Evolutionary conservation across 768 basidiomycete species (phyloP).

Genomic region (Hysterangium stoloniferum): DNA sequence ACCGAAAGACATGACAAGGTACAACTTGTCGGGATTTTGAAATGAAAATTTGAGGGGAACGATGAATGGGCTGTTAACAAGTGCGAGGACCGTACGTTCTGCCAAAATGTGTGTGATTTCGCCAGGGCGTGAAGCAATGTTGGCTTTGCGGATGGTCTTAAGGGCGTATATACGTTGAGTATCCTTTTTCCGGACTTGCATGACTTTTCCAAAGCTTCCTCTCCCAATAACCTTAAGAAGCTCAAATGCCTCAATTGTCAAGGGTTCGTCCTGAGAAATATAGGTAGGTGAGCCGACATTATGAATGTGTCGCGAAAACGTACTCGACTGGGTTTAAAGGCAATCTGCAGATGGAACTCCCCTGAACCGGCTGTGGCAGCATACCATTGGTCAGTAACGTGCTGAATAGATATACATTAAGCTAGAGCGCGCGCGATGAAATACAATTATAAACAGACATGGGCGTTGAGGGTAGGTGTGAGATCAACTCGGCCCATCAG

Average conservation of each 20-base stretch:
- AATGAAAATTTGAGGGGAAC: slow-evolving; percentile 99
- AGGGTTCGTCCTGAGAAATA: slow-evolving; percentile 43
- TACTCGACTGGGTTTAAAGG: slow-evolving; percentile 79
- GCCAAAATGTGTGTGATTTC: slow-evolving; percentile 98
- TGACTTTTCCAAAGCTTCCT: slow-evolving; percentile 96
- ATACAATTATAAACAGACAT: no score
- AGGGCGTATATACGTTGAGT: slow-evolving; percentile 96
- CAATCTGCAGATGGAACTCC: slow-evolving; percentile 92
- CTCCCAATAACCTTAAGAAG: slow-evolving; percentile 97
- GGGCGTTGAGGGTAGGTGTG: slow-evolving; percentile 72
- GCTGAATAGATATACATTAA: slow-evolving; percentile 32
- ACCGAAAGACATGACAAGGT: slow-evolving; percentile 96
- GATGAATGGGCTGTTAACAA: slow-evolving; percentile 98
- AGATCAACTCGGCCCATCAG: slow-evolving; percentile 91
- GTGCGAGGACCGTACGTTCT: slow-evolving; percentile 91
- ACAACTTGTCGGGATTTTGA: slow-evolving; percentile 95
- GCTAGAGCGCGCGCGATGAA: slow-evolving; percentile 13
- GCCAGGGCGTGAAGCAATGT: slow-evolving; percentile 91
- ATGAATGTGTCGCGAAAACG: not conserved
- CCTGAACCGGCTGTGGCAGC: slow-evolving; percentile 75
- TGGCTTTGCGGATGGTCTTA: slow-evolving; percentile 97
- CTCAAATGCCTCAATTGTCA: slow-evolving; percentile 96
- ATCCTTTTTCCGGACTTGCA: slow-evolving; percentile 99
- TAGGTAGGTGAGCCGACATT: not conserved
- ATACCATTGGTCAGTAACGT: slow-evolving; percentile 90